Evolutionary conservation across 208 protist species (phyloP), one percentile per base, ranked within the genome.

Genomic region (Herpetomonas tarakana): DNA sequence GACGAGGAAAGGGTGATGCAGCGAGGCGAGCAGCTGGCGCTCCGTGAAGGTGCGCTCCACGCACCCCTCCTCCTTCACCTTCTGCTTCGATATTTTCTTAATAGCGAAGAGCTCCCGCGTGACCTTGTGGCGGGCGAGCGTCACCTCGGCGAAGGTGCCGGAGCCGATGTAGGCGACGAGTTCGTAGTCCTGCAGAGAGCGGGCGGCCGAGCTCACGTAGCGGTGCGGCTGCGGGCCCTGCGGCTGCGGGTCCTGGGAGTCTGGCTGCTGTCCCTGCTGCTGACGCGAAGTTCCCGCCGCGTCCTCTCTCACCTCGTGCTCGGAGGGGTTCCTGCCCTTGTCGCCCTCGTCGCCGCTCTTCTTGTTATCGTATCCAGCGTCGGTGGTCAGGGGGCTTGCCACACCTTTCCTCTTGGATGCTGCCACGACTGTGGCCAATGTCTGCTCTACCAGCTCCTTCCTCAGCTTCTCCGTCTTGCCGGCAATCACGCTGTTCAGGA

Each of bases 51-150:
- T 92, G 51, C 75, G 72, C 71, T 91, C 69, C 18, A 92, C 75
- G 61, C 75, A 92, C 47, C 81, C 78, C 44, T 83, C 83, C 70
- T 95, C 76, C 47, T 78, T 65, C 62, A 95, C 81, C 50, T 87
- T 86, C 66, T 75, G 68, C 67, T 95, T 95, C 0, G 76, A 88
- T 53, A 95, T 95, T 47, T 91, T 92, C 60, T 95, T 95, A 22
- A 95, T 72, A 0, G 88, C 85, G 65, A 78, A 95, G n/a, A 88
- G 70, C 56, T 87, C 71, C 6, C 68, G 39, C 9, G 79, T 92
- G n/a, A 60, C 47, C 11, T 77, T 74, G 58, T 83, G 80, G 24
- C 88, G 76, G 22, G 88, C 88, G 27, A 95, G 70, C 12, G 88
- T 95, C 24, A 95, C 88, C 62, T 95, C 88, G 3, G 85, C 83